A percentile compares a stretch with the other conserved stretches of the same genome.
Conservation (phyloP, 495 filamentous ascomycete genomes). For the Penicillium arizonense region DNA sequence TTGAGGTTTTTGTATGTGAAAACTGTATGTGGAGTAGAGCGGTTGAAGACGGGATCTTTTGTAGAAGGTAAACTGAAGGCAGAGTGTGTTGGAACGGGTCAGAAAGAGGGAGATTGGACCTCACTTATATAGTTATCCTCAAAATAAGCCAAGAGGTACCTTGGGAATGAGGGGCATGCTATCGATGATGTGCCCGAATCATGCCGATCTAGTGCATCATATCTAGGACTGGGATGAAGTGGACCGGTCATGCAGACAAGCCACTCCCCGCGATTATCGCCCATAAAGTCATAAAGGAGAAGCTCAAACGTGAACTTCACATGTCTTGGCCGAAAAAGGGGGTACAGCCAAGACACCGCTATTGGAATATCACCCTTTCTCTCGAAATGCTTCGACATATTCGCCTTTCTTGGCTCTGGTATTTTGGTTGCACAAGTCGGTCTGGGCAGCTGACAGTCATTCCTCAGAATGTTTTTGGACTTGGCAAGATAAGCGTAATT, state of each 20-base stretch:
- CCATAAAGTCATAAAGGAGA: conserved; percentile 12
- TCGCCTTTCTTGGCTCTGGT: conserved; percentile 27
- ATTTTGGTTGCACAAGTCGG: conserved; percentile 17
- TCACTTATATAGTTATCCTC: conserved; percentile 33
- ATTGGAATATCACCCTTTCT: conserved; percentile 20
- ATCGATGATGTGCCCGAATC: conserved; percentile 22
- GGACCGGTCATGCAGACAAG: conserved; percentile 24
- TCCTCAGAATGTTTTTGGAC: conserved; percentile 17
- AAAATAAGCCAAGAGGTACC: conserved; percentile 19
- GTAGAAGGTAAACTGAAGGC: not conserved
- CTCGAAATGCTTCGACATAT: conserved; percentile 17
- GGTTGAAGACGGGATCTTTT: conserved; percentile 6
- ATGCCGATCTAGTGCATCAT: conserved; percentile 34
- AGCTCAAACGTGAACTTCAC: conserved; percentile 22
- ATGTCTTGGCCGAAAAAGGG: conserved; percentile 27
- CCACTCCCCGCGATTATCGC: conserved; percentile 24
- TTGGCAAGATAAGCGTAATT: conserved; percentile 10
- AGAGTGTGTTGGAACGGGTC: not conserved
- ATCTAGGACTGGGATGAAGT: conserved; percentile 20
- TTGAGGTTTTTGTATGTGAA: conserved; percentile 8
- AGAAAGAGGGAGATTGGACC: conserved; percentile 19
- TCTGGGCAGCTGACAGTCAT: conserved; percentile 12
- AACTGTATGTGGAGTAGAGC: conserved; percentile 1
- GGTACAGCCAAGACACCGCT: conserved; percentile 27
- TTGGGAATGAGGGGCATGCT: conserved; percentile 26